A percentile compares a stretch with the other conserved stretches of the same genome.
These are phyloP conservation scores for Mortierella sp. DNA, from an alignment of 371 early-diverging fungal species.

Conservation along the genomic window DNA sequence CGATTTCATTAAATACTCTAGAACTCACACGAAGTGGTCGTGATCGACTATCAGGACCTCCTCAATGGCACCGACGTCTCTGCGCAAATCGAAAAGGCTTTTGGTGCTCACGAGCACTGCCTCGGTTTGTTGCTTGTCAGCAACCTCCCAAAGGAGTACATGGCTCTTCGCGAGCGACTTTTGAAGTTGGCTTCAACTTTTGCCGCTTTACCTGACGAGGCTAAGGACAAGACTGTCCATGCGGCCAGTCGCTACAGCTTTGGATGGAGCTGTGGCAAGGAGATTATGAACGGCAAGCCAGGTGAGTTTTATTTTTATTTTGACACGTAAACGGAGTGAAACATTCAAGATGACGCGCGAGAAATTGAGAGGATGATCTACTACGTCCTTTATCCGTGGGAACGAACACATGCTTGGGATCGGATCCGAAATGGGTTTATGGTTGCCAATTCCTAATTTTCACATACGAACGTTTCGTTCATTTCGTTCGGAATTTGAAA, in stretches of 20 bases:
- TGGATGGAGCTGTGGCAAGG: conserved; percentile 75
- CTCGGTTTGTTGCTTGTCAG: conserved; percentile 66
- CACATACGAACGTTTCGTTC: neutral
- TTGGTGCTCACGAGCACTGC: conserved; percentile 59
- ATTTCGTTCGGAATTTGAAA: conserved; percentile 4
- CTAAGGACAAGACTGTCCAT: conserved; percentile 60
- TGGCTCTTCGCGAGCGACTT: conserved; percentile 58
- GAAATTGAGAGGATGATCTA: too few relatives aligned
- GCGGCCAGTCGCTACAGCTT: conserved; percentile 62
- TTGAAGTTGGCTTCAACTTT: conserved; percentile 63
- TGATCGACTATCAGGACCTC: conserved; percentile 57
- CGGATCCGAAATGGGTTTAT: neutral
- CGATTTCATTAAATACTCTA: neutral
- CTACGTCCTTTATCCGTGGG: neutral
- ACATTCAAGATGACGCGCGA: neutral
- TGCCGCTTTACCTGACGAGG: conserved; percentile 64
- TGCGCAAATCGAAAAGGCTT: conserved; percentile 60
- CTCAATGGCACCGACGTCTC: conserved; percentile 45
- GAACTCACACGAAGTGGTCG: conserved; percentile 38
- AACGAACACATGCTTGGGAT: conserved; percentile 2
- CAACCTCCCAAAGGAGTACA: conserved; percentile 60
- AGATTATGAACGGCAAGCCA: conserved; percentile 69
- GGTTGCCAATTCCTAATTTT: neutral
- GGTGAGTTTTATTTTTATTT: conserved; percentile 10
- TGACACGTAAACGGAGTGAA: neutral